Base-by-base conservation (phyloP, 495 filamentous ascomycete genomes). In the Penicillium diatomitis region DNA sequence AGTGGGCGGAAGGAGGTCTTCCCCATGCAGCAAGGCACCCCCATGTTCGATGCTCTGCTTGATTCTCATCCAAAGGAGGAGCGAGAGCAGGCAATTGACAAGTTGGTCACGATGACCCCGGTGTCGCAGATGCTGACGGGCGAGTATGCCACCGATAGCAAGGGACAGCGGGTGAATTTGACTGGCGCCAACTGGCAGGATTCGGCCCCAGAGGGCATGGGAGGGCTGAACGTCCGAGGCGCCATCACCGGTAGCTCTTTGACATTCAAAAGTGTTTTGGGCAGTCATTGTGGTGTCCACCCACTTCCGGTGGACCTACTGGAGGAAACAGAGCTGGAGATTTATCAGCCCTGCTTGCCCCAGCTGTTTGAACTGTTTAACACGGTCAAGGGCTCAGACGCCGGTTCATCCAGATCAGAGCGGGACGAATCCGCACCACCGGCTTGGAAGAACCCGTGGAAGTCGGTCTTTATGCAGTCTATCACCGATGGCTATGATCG, bases 1-100 rank as follows among this genome's bases (percentile, higher is more conserved):
- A 72, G 68, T 46, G 70, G 70, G 6, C 61, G 72, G 38, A 75
- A 74, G 44, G 71, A 75, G 35, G 50, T 73, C 35, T 75, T 75
- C 49, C 72, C 72, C 3, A 56, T 70, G 44, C 63, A 71, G 44
- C 66, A 71, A 36, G 65, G 66, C 8, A 65, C 60, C 8, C 55
- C 56, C 5, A 46, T 75, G 27, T 70, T 73, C 32, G 58, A 72
- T 12, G 54, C 54, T n/a, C 55, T 75, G 4, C 53, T 65, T 30
- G 58, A 60, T 8, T 64, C 66, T 27, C 57, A 63, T 41, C 39
- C 50, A 9, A 51, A 60, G 31, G 35, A 58, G 4, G 47, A 57
- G 0, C 32, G 51, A 10, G 44, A 57, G 2, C 44, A 52, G 9
- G 60, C 57, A 8, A 60, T 64, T 28, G 60, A 70, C 38, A 45